phyloP scores from a whole-genome alignment of 805 yeast species.

The Lipomyces orientalis region DNA sequence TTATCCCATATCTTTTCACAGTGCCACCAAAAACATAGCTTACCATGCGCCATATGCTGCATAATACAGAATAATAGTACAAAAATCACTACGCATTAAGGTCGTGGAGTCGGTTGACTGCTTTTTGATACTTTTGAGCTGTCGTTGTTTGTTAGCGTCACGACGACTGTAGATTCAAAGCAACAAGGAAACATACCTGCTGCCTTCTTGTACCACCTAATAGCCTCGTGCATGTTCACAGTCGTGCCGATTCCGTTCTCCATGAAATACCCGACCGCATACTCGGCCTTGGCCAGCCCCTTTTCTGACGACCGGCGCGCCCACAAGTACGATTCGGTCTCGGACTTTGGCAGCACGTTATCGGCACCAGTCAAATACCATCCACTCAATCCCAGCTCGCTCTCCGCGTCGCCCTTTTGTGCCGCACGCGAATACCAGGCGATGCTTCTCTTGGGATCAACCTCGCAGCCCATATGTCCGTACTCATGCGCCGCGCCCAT shows the following conservation, averaged over 20 bases:
- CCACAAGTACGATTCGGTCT: constrained; percentile 77
- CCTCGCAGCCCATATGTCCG: constrained; percentile 60
- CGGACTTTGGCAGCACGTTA: constrained; percentile 61
- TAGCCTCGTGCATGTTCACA: constrained; percentile 56
- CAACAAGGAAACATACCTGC: constrained; percentile 48
- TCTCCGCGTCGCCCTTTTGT: constrained; percentile 62
- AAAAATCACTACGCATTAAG: constrained; percentile 1
- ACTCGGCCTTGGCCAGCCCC: constrained; percentile 72
- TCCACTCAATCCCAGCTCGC: constrained; percentile 74
- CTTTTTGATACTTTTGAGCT: constrained; percentile 29
- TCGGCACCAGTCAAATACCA: constrained; percentile 81
- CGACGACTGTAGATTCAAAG: neutral
- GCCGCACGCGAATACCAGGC: constrained; percentile 80
- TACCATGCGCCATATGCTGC: too few species aligned
- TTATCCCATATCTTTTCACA: too few species aligned
- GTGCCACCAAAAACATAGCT: too few species aligned
- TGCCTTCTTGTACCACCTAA: constrained; percentile 62
- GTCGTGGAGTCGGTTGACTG: constrained; percentile 27
- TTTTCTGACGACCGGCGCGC: constrained; percentile 71
- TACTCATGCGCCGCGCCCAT: constrained; percentile 76
- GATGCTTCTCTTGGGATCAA: constrained; percentile 63
- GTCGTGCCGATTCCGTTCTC: constrained; percentile 73
- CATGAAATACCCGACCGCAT: constrained; percentile 70
- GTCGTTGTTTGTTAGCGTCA: neutral
- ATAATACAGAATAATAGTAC: neutral